phyloP scores from a whole-genome alignment of 148 eudicot genomes.

The Fallopia convolvulus region DNA sequence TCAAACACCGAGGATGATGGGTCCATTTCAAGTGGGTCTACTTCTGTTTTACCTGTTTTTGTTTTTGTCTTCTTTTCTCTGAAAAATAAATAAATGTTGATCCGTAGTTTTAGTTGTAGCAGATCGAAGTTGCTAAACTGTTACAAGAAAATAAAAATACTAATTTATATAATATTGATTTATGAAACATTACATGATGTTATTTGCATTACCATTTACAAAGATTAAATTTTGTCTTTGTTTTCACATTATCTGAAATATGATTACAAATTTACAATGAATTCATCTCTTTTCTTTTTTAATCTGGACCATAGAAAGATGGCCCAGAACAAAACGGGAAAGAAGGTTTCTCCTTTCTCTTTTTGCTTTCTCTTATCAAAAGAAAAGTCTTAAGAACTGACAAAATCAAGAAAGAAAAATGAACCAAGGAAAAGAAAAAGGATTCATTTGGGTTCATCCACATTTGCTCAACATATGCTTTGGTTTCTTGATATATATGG shows the following conservation, averaged over 20 bases:
- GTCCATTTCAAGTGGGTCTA: background rate
- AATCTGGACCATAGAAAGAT: background rate
- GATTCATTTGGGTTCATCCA: background rate
- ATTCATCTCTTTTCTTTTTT: background rate
- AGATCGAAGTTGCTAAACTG: background rate
- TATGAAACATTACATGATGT: too few species aligned
- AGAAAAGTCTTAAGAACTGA: background rate
- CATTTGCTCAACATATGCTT: background rate
- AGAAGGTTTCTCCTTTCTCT: background rate
- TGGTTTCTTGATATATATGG: background rate
- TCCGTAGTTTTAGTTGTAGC: slow-evolving; percentile 3
- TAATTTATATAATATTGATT: too few species aligned
- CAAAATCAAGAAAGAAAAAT: background rate
- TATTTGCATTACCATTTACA: background rate
- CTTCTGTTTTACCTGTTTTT: background rate
- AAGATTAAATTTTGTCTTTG: background rate
- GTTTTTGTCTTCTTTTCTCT: background rate
- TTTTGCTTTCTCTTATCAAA: background rate
- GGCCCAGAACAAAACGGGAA: background rate
- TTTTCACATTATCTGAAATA: background rate
- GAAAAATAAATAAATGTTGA: background rate
- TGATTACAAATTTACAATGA: background rate
- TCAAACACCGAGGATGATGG: background rate
- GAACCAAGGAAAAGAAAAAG: background rate
- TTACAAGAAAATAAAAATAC: too few species aligned